phyloP scores from a whole-genome alignment of 495 filamentous ascomycete genomes.

The Xanthoparmelia taractica region DNA sequence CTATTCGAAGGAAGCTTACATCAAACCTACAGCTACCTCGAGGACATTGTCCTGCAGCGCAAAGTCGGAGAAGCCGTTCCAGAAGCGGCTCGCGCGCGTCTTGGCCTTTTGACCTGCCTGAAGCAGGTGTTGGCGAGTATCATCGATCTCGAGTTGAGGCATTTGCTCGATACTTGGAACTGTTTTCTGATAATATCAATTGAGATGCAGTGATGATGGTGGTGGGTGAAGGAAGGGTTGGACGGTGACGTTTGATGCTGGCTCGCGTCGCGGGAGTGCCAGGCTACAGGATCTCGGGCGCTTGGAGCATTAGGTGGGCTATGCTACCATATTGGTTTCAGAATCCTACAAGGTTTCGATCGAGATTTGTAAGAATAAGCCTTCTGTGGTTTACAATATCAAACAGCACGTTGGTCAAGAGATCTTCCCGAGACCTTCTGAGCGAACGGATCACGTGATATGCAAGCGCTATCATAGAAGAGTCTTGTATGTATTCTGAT shows the following conservation, averaged over 20 bases:
- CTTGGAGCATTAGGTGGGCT: not conserved
- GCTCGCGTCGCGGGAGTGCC: not conserved
- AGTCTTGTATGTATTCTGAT: too few species aligned
- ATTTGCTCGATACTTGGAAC: not conserved
- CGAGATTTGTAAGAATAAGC: too few species aligned
- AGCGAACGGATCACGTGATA: too few species aligned
- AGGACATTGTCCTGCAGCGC: conserved; percentile 68
- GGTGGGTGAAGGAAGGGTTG: not conserved
- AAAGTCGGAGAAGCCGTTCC: conserved; percentile 60
- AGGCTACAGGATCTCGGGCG: not conserved
- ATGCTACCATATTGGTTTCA: not conserved
- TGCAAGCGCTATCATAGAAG: too few species aligned
- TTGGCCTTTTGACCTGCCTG: conserved; percentile 36
- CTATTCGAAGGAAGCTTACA: conserved; percentile 48
- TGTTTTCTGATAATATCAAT: not conserved
- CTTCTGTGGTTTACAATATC: too few species aligned
- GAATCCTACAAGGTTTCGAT: not conserved
- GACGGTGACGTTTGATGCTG: not conserved
- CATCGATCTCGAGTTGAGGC: conserved; percentile 24
- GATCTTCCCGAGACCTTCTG: too few species aligned
- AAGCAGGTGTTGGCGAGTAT: conserved; percentile 17
- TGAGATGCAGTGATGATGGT: not conserved
- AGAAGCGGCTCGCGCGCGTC: conserved; percentile 38
- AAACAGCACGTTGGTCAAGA: too few species aligned
- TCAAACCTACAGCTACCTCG: conserved; percentile 67